Evolutionary conservation across 2,329 filamentous ascomycete species (phyloP).

Genomic region (Passalora sequoiae): DNA sequence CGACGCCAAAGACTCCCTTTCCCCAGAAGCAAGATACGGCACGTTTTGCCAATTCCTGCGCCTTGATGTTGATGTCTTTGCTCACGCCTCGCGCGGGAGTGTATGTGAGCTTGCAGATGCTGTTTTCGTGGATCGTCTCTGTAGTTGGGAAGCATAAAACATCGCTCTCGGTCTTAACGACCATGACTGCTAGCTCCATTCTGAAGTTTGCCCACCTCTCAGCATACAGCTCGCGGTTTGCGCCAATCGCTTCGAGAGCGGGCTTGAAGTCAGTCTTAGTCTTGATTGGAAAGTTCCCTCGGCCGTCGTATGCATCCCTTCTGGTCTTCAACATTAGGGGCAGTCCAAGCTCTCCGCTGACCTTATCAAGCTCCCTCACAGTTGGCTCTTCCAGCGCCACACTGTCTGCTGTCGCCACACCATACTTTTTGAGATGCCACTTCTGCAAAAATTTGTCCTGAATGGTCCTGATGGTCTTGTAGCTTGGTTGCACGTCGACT

Average conservation of each 20-base stretch:
- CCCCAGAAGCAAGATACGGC: conserved; percentile 78
- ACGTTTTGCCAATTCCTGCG: conserved; percentile 70
- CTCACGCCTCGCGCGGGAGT: conserved; percentile 72
- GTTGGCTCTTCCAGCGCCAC: conserved; percentile 59
- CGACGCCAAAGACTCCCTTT: conserved; percentile 90
- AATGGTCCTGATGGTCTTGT: conserved; percentile 79
- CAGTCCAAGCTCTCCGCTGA: conserved; percentile 63
- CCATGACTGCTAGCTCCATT: conserved; percentile 89
- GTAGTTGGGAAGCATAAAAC: conserved; percentile 78
- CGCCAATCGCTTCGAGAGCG: conserved; percentile 66
- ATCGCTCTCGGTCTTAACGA: conserved; percentile 76
- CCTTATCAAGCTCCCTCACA: conserved; percentile 56
- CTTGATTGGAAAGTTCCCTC: conserved; percentile 64
- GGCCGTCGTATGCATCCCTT: conserved; percentile 88
- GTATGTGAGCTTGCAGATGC: conserved; percentile 89
- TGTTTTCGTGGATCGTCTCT: conserved; percentile 92
- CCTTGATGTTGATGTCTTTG: conserved; percentile 55
- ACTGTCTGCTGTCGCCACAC: conserved; percentile 68
- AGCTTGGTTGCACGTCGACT: conserved; percentile 68
- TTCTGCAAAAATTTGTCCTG: conserved; percentile 95
- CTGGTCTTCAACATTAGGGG: conserved; percentile 91
- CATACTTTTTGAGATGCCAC: conserved; percentile 63
- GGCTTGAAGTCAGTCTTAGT: conserved; percentile 55
- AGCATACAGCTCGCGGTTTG: conserved; percentile 67
- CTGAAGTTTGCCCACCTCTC: conserved; percentile 85